A percentile compares a stretch with the other conserved stretches of the same genome.
Evolutionary conservation across 179 eudicot species (phyloP).

Genomic region (Beta corolliflora): DNA sequence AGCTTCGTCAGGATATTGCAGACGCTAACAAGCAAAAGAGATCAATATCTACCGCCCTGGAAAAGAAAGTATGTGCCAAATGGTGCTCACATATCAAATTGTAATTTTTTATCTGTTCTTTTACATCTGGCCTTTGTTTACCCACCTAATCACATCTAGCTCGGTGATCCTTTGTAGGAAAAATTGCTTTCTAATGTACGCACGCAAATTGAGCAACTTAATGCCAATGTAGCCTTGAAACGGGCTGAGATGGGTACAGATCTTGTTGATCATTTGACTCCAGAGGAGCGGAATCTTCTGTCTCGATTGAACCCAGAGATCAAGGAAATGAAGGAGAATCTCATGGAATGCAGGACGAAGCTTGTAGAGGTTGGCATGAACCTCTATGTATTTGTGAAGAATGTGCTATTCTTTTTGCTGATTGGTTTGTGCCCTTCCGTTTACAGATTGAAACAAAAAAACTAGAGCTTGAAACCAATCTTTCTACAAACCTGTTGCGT

Average conservation of each 20-base stretch:
- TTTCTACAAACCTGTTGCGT: constrained; percentile 79
- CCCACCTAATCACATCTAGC: not conserved
- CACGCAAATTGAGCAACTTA: constrained; percentile 80
- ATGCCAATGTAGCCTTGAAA: constrained; percentile 64
- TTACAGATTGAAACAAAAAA: constrained; percentile 84
- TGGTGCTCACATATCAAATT: not conserved
- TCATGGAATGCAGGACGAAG: constrained; percentile 67
- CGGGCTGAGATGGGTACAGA: constrained; percentile 94
- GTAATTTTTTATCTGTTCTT: not conserved
- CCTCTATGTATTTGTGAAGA: not conserved
- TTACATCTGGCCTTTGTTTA: constrained; percentile 16
- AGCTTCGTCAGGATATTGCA: constrained; percentile 69
- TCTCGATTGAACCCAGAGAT: constrained; percentile 93
- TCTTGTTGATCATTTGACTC: constrained; percentile 90
- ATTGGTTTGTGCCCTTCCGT: constrained; percentile 11
- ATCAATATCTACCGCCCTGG: constrained; percentile 65
- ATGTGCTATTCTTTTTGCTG: not conserved
- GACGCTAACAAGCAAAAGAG: constrained; percentile 85
- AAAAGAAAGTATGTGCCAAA: constrained; percentile 67
- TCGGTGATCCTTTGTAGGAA: constrained; percentile 47
- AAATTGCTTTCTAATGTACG: constrained; percentile 66
- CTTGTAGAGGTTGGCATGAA: constrained; percentile 73
- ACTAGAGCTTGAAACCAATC: constrained; percentile 91
- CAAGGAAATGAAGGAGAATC: constrained; percentile 80
- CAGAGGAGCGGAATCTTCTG: constrained; percentile 70